phyloP scores from a whole-genome alignment of 176 grass and related monocot species.

The Musa beccarii region DNA sequence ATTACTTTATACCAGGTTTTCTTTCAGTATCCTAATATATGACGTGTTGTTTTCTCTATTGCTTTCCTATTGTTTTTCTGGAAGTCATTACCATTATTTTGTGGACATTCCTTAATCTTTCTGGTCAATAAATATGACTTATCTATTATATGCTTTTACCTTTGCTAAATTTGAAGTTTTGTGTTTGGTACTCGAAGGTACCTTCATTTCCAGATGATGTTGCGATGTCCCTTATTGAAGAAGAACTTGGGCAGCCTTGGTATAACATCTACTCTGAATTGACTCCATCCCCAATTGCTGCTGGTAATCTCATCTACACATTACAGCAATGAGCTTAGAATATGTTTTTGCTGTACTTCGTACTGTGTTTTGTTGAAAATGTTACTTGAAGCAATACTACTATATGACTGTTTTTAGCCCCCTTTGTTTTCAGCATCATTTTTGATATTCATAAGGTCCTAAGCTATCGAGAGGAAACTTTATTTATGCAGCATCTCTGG shows the following conservation, averaged over 20 bases:
- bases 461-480: background rate
- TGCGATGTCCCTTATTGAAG: slow-evolving; percentile 86
- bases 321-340: background rate
- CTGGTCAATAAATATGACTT: background rate
- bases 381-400: background rate
- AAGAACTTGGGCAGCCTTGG: slow-evolving; percentile 91
- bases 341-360: background rate
- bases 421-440: background rate
- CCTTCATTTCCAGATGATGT: slow-evolving; percentile 90
- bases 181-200: slow-evolving; percentile 37
- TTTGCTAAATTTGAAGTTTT: slow-evolving; percentile 5
- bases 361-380: too few relatives aligned
- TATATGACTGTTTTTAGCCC: background rate
- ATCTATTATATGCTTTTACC: background rate
- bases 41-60: background rate
- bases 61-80: background rate
- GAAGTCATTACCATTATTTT: background rate
- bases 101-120: background rate
- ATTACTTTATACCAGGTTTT: too few relatives aligned
- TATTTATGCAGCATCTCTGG: slow-evolving; percentile 63
- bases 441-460: background rate
- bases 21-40: background rate
- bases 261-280: slow-evolving; percentile 78
- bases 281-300: slow-evolving; percentile 85
- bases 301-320: slow-evolving; percentile 42